These are phyloP conservation scores for Eucalyptus marginata DNA, from an alignment of 345 rosid species.

Conservation along the genomic window DNA sequence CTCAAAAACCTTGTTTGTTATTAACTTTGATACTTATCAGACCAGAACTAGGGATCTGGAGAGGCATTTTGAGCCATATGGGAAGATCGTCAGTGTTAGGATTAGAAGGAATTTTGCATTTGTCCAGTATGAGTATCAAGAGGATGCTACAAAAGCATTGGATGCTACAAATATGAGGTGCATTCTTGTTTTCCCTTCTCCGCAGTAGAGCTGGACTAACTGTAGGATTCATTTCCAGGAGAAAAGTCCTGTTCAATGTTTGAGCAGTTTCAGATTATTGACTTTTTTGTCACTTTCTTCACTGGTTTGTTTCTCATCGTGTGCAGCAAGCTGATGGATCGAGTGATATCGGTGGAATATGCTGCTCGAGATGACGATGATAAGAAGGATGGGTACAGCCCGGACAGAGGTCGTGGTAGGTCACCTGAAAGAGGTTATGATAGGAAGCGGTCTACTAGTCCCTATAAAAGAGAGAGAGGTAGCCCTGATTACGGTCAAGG, in stretches of 20 bases:
- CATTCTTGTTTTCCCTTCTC: neutral
- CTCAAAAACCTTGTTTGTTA: conserved; percentile 90
- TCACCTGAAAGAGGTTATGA: conserved; percentile 57
- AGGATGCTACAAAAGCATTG: conserved; percentile 82
- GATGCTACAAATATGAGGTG: conserved; percentile 80
- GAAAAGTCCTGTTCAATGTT: neutral
- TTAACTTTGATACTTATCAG: conserved; percentile 75
- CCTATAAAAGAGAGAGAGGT: conserved; percentile 71
- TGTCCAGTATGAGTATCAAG: conserved; percentile 79
- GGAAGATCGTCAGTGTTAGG: conserved; percentile 53
- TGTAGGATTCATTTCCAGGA: neutral
- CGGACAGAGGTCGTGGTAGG: conserved; percentile 65
- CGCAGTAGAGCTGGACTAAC: neutral
- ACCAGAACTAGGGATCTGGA: conserved; percentile 89
- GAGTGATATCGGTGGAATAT: conserved; percentile 89
- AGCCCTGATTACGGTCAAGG: conserved; percentile 91
- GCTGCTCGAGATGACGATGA: conserved; percentile 90
- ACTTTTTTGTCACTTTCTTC: neutral
- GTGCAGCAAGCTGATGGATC: conserved; percentile 81
- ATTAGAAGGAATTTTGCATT: conserved; percentile 95
- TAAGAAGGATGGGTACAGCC: conserved; percentile 49
- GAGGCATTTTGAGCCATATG: conserved; percentile 91
- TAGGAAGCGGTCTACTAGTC: conserved; percentile 70
- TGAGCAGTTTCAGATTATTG: neutral
- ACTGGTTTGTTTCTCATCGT: neutral